Percentiles rank a stretch among this genome's conserved stretches.
phyloP scores from a whole-genome alignment of 352 stramenopile genomes.

The Pythium scleroteichum region DNA sequence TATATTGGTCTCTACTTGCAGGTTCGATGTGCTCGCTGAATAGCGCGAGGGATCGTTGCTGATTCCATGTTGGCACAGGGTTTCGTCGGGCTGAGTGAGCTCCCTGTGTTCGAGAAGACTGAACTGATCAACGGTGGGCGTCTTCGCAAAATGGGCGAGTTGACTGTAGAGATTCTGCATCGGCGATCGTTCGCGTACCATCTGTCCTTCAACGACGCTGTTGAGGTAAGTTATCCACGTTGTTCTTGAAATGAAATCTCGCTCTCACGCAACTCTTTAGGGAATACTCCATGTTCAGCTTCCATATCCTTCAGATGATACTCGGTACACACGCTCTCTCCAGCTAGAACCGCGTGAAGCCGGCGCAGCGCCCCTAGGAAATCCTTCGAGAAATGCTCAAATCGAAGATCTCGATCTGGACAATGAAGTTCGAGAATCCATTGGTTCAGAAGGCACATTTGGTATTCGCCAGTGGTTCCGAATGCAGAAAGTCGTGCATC shows the following conservation, averaged over 20 bases:
- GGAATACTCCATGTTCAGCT: slow-evolving; percentile 73
- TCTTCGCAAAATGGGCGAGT: slow-evolving; percentile 66
- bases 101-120: slow-evolving; percentile 70
- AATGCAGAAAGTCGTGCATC: slow-evolving; percentile 82
- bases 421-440: slow-evolving; percentile 76
- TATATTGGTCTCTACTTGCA: slow-evolving; percentile 88
- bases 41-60: neutral
- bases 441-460: slow-evolving; percentile 72
- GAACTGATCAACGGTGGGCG: slow-evolving; percentile 72
- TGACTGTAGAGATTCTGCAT: slow-evolving; percentile 79
- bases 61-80: slow-evolving; percentile 30
- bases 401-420: slow-evolving; percentile 71
- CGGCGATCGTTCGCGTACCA: slow-evolving; percentile 71
- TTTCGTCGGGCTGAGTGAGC: slow-evolving; percentile 79
- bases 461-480: slow-evolving; percentile 82
- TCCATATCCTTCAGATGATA: slow-evolving; percentile 74
- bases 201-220: slow-evolving; percentile 51
- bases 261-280: slow-evolving; percentile 1
- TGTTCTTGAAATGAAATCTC: neutral
- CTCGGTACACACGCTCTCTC: slow-evolving; percentile 71
- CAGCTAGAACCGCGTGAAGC: slow-evolving; percentile 74
- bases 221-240: slow-evolving; percentile 49
- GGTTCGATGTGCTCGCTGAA: slow-evolving; percentile 31
- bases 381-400: slow-evolving; percentile 49
- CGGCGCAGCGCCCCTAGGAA: slow-evolving; percentile 58